Evolutionary conservation across 768 basidiomycete species (phyloP).

Genomic region (Filobasidium wieringae): DNA sequence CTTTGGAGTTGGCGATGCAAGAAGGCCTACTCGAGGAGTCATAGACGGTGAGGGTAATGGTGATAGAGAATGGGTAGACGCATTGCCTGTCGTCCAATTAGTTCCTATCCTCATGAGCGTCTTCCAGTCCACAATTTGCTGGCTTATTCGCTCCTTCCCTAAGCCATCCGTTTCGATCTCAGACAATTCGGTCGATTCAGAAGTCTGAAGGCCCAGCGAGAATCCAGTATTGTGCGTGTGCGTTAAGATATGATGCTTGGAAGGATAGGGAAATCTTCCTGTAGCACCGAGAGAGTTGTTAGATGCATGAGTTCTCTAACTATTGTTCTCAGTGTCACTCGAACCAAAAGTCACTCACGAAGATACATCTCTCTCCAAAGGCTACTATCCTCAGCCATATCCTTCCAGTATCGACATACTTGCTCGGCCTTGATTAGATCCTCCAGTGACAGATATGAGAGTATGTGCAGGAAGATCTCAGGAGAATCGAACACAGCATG

Average conservation of each 20-base stretch:
- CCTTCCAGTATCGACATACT: conserved; percentile 29
- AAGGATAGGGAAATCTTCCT: conserved; percentile 34
- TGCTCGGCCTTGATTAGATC: conserved; percentile 28
- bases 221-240: no score
- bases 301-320: no score
- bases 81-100: conserved; percentile 39
- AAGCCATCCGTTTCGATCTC: neutral
- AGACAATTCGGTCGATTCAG: no score
- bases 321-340: neutral
- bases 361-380: conserved; percentile 38
- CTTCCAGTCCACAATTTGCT: conserved; percentile 31
- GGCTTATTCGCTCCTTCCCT: neutral
- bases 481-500: conserved; percentile 26
- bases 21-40: neutral
- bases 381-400: conserved; percentile 32
- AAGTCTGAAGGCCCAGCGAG: no score
- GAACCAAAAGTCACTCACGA: conserved; percentile 14
- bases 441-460: conserved; percentile 26
- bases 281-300: neutral
- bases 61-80: conserved; percentile 28
- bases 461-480: conserved; percentile 35
- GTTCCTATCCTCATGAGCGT: conserved; percentile 31
- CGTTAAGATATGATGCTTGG: conserved; percentile 24
- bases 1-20: no score
- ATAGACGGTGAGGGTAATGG: conserved; percentile 18